Conservation (phyloP, 768 basidiomycete genomes). For the Lactifluus rugatus region DNA sequence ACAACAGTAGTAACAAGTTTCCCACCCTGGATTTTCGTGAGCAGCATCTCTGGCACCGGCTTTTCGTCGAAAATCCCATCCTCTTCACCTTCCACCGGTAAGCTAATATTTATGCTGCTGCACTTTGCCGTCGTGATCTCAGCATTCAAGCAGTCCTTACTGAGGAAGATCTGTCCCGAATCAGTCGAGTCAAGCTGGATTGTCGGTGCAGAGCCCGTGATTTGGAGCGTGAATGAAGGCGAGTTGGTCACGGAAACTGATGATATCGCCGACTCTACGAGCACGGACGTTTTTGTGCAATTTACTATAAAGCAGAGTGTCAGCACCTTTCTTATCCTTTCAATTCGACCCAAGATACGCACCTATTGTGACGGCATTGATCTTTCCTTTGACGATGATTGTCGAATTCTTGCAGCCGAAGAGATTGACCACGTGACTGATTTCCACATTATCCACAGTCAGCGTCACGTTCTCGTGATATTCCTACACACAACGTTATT, state of each 20-base stretch:
- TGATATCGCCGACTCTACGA: slow-evolving; percentile 91
- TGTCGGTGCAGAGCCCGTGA: slow-evolving; percentile 84
- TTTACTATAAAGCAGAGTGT: slow-evolving; percentile 48
- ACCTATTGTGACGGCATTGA: slow-evolving; percentile 90
- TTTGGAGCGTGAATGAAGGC: slow-evolving; percentile 87
- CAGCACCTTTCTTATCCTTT: neutral
- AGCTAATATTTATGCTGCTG: slow-evolving; percentile 80
- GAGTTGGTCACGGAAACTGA: slow-evolving; percentile 82
- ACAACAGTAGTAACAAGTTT: slow-evolving; percentile 84
- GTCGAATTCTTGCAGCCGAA: slow-evolving; percentile 85
- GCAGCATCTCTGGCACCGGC: slow-evolving; percentile 93
- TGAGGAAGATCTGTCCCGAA: slow-evolving; percentile 90
- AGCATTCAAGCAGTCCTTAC: slow-evolving; percentile 62
- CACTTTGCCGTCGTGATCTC: slow-evolving; percentile 95
- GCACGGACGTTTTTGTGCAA: slow-evolving; percentile 77
- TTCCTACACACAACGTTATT: slow-evolving; percentile 45
- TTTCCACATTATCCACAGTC: slow-evolving; percentile 63
- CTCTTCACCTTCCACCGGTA: slow-evolving; percentile 82
- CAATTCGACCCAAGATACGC: slow-evolving; percentile 22
- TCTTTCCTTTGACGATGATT: slow-evolving; percentile 82
- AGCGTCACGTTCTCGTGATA: slow-evolving; percentile 80
- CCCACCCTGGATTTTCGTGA: slow-evolving; percentile 68
- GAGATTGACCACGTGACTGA: slow-evolving; percentile 79
- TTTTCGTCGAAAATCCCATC: slow-evolving; percentile 88
- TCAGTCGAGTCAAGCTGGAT: slow-evolving; percentile 93